A percentile compares a stretch with the other conserved stretches of the same genome.
Conservation (phyloP, 805 yeast genomes). For the Metschnikowia colocasiae region DNA sequence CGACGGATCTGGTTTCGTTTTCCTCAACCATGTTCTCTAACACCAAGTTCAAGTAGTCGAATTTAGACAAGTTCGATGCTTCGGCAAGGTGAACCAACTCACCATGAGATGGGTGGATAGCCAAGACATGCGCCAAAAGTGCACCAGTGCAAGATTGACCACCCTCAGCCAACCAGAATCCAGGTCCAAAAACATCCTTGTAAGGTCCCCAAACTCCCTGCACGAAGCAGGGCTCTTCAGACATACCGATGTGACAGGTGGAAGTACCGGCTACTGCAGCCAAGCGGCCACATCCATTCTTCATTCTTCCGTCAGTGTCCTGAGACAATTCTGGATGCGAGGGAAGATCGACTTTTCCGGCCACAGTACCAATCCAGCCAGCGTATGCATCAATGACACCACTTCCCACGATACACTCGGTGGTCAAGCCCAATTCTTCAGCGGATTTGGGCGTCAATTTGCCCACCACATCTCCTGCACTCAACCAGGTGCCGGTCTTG, state of each 20-base stretch:
- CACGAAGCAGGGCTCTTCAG: conserved; percentile 81
- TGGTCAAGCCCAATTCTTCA: conserved; percentile 75
- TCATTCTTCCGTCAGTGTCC: conserved; percentile 41
- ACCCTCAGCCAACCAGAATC: conserved; percentile 95
- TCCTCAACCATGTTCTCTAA: conserved; percentile 63
- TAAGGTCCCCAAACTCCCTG: conserved; percentile 99
- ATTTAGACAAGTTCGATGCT: conserved; percentile 66
- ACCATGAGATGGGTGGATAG: conserved; percentile 83
- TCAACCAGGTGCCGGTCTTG: conserved; percentile 64
- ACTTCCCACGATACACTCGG: conserved; percentile 80
- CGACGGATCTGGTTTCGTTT: conserved; percentile 64
- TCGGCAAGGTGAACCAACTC: conserved; percentile 67
- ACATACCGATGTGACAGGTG: conserved; percentile 90
- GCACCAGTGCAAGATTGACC: conserved; percentile 99
- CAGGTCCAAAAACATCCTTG: conserved; percentile 86
- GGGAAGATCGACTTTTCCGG: conserved; percentile 73
- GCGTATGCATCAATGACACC: conserved; percentile 98
- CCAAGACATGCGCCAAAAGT: conserved; percentile 77
- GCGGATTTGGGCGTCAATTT: conserved; percentile 65
- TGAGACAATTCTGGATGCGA: conserved; percentile 49
- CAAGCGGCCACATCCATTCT: conserved; percentile 71
- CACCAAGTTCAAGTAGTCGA: conserved; percentile 75
- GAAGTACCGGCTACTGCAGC: conserved; percentile 99
- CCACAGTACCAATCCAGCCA: conserved; percentile 98
- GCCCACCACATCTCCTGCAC: conserved; percentile 91